phyloP scores from a whole-genome alignment of 306 rosid species.

The Vigna trinervia region DNA sequence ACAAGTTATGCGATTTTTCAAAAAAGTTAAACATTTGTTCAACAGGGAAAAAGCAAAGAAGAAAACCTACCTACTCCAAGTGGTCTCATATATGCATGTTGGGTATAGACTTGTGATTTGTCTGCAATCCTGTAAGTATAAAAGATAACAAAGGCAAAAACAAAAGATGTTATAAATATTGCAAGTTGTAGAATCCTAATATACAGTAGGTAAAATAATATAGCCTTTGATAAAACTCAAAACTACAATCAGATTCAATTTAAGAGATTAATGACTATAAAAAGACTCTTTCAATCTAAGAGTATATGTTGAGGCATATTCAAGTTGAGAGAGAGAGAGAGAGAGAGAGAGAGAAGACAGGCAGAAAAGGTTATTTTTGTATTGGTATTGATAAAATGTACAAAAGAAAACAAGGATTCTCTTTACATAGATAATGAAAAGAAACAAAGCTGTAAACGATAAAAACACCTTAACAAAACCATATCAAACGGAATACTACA shows the following conservation, averaged over 20 bases:
- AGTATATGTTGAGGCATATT: neutral
- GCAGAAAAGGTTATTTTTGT: too few relatives aligned
- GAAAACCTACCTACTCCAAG: slow-evolving; percentile 90
- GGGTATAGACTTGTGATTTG: slow-evolving; percentile 98
- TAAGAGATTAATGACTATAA: slow-evolving; percentile 8
- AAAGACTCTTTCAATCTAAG: neutral
- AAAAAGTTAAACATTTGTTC: neutral
- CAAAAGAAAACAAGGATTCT: too few relatives aligned
- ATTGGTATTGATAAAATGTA: too few relatives aligned
- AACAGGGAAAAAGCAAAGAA: slow-evolving; percentile 5
- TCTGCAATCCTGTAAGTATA: slow-evolving; percentile 82
- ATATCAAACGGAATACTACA: too few relatives aligned
- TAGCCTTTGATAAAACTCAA: slow-evolving; percentile 16
- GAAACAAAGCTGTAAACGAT: too few relatives aligned
- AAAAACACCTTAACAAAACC: too few relatives aligned
- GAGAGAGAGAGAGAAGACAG: too few relatives aligned
- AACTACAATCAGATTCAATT: slow-evolving; percentile 16
- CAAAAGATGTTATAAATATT: slow-evolving; percentile 15
- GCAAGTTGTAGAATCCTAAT: slow-evolving; percentile 26
- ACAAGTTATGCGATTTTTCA: slow-evolving; percentile 8
- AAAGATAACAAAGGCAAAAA: slow-evolving; percentile 38
- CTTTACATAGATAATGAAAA: too few relatives aligned
- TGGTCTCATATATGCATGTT: slow-evolving; percentile 99
- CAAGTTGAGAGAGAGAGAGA: too few relatives aligned
- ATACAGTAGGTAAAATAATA: neutral